These are phyloP conservation scores for Dactylis glomerata DNA, from an alignment of 176 grass and related monocot species.

Conservation along the genomic window DNA sequence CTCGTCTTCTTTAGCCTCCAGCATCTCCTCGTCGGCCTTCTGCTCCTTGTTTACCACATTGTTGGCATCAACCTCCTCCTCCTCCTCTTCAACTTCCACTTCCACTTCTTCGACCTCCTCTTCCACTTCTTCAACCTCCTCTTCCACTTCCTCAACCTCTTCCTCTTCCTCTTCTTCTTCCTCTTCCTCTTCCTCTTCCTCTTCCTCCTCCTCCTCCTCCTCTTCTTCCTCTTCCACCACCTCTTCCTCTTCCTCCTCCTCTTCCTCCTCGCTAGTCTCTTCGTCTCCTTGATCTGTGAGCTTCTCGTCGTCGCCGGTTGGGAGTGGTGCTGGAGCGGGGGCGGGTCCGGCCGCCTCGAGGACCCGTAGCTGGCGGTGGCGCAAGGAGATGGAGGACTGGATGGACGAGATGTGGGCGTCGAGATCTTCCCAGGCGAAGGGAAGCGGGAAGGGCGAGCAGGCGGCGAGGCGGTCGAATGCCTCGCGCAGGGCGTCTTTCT, in stretches of 20 bases:
- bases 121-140: not conserved
- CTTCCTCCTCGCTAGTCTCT: not conserved
- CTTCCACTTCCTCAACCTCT: not conserved
- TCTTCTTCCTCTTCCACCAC: not conserved
- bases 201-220: not conserved
- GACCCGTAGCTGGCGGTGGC: slow-evolving; percentile 29
- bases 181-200: not conserved
- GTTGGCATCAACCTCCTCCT: not conserved
- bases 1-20: not conserved
- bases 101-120: not conserved
- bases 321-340: not conserved
- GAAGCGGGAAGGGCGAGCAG: slow-evolving; percentile 31
- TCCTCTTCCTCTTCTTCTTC: not conserved
- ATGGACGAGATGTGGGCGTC: slow-evolving; percentile 48
- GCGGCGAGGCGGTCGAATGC: slow-evolving; percentile 42
- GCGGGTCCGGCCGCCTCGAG: slow-evolving; percentile 14
- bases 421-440: slow-evolving; percentile 50
- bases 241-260: not conserved
- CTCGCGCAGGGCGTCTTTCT: slow-evolving; percentile 45
- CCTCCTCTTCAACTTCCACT: not conserved
- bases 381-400: slow-evolving; percentile 24
- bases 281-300: not conserved
- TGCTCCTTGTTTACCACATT: not conserved
- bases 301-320: not conserved
- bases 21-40: not conserved